phyloP scores from a whole-genome alignment of 2,329 filamentous ascomycete genomes.

The Kalaharituber pfeilii region DNA sequence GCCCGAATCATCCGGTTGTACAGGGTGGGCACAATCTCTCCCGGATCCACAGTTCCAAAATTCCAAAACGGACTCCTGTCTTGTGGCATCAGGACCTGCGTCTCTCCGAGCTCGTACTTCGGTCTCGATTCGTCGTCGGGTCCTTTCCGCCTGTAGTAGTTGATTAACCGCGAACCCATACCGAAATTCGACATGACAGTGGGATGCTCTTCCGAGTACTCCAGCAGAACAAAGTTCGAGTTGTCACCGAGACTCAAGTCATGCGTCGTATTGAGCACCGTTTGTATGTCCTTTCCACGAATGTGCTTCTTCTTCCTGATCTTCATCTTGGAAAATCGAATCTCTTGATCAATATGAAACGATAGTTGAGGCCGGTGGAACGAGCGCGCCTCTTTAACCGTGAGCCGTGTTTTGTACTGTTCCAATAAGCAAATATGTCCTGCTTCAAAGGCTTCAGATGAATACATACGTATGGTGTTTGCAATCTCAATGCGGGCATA shows the following conservation, averaged over 20 bases:
- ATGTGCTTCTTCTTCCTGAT: conserved; percentile 65
- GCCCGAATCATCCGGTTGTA: conserved; percentile 94
- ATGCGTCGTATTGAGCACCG: conserved; percentile 62
- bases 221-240: conserved; percentile 68
- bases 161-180: conserved; percentile 91
- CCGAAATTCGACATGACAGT: conserved; percentile 88
- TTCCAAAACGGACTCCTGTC: conserved; percentile 92
- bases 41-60: conserved; percentile 82
- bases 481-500: conserved; percentile 73
- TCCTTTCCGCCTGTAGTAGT: conserved; percentile 83
- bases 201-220: conserved; percentile 90
- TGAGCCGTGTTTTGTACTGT: conserved; percentile 64
- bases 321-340: conserved; percentile 55
- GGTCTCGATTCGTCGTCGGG: conserved; percentile 35
- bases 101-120: conserved; percentile 61
- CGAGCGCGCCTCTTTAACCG: conserved; percentile 52
- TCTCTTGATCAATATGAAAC: conserved; percentile 51
- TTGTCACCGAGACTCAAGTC: conserved; percentile 80
- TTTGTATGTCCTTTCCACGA: conserved; percentile 59
- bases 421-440: not conserved
- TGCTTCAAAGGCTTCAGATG: not conserved
- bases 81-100: conserved; percentile 70
- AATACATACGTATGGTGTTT: conserved; percentile 59
- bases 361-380: conserved; percentile 70
- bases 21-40: conserved; percentile 74